phyloP scores from a whole-genome alignment of 2,329 filamentous ascomycete genomes.

The Arthroderma sp. region DNA sequence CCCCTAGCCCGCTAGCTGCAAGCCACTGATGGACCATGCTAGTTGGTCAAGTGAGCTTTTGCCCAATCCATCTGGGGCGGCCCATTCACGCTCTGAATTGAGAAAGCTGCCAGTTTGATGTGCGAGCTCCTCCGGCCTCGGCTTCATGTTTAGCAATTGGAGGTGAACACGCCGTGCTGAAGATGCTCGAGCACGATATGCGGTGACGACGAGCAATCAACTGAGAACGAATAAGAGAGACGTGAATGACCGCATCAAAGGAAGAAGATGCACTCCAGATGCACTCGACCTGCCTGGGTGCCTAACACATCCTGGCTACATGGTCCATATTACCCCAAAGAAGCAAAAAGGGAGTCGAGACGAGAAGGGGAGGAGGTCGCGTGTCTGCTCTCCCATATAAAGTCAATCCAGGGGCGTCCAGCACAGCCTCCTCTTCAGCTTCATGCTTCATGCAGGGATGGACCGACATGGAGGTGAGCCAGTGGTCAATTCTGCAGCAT shows the following conservation, averaged over 20 bases:
- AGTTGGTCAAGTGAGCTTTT: slow-evolving; percentile 2
- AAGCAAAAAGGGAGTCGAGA: background rate
- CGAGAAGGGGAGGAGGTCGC: slow-evolving; percentile 3
- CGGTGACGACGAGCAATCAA: no score
- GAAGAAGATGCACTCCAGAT: background rate
- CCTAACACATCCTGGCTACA: background rate
- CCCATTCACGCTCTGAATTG: background rate
- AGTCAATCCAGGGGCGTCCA: background rate
- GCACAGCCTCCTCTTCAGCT: slow-evolving; percentile 1
- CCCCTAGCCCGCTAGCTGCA: background rate
- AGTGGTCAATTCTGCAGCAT: background rate
- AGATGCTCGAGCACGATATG: no score
- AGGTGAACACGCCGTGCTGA: no score
- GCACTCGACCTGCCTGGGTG: background rate
- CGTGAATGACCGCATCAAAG: background rate
- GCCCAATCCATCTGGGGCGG: background rate
- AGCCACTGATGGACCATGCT: background rate
- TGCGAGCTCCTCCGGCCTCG: background rate
- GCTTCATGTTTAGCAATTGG: no score
- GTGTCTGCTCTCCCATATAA: background rate
- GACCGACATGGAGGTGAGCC: background rate
- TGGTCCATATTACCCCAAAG: background rate
- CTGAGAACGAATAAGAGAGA: background rate
- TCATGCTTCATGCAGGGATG: slow-evolving; percentile 3
- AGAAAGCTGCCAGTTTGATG: background rate